A percentile compares a stretch with the other conserved stretches of the same genome.
These are phyloP conservation scores for Colletotrichum cuscutae DNA, from an alignment of 2,329 filamentous ascomycete species.

Conservation along the genomic window DNA sequence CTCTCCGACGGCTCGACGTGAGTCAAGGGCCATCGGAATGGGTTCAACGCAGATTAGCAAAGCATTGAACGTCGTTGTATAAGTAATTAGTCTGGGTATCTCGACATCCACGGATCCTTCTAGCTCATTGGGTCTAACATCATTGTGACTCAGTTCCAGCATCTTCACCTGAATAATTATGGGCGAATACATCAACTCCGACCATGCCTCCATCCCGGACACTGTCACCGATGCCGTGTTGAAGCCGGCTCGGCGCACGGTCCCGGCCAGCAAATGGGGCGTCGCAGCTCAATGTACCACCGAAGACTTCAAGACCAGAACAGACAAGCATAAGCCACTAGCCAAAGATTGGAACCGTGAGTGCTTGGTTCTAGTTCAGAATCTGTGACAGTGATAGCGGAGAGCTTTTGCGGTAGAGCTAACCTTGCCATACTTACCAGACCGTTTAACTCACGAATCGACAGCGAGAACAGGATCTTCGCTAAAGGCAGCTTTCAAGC, in stretches of 20 bases:
- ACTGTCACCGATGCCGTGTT: not conserved
- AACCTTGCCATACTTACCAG: not conserved
- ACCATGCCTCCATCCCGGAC: not conserved
- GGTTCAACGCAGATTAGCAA: not conserved
- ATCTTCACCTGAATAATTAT: not conserved
- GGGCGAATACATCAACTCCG: not conserved
- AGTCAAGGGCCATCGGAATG: not conserved
- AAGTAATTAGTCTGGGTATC: not conserved
- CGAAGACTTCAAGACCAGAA: slow-evolving; percentile 5
- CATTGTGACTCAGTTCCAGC: no score
- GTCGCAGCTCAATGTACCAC: slow-evolving; percentile 3
- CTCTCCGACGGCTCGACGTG: not conserved
- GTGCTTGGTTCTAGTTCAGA: not conserved
- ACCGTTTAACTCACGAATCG: not conserved
- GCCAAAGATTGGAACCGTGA: not conserved
- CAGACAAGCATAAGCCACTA: not conserved
- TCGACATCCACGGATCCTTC: not conserved
- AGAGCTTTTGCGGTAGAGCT: not conserved
- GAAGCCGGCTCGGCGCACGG: not conserved
- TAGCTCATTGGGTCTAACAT: no score
- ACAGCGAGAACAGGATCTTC: not conserved
- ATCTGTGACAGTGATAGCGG: not conserved
- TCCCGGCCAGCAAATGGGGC: not conserved
- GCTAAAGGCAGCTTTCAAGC: slow-evolving; percentile 4
- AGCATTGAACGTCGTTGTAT: not conserved